These are phyloP conservation scores for Torrubiella hemipterigena DNA, from an alignment of 2,329 filamentous ascomycete genomes.

Conservation along the genomic window DNA sequence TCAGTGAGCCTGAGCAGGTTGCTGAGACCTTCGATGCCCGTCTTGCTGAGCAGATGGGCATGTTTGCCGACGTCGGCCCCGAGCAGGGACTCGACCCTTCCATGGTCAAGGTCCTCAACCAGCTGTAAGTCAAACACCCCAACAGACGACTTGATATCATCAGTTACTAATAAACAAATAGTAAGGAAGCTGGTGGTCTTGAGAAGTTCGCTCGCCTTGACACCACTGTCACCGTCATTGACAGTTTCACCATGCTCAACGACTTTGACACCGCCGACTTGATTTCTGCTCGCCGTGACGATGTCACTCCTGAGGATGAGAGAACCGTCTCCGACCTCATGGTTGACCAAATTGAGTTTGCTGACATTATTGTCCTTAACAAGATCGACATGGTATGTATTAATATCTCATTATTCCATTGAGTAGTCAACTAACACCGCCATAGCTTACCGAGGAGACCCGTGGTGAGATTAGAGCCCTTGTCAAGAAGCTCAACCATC, in stretches of 20 bases:
- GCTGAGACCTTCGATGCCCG: slow-evolving; percentile 58
- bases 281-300: slow-evolving; percentile 49
- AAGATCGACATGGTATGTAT: slow-evolving; percentile 49
- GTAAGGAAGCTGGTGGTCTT: slow-evolving; percentile 47
- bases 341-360: slow-evolving; percentile 69
- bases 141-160: too few species aligned
- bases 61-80: slow-evolving; percentile 17
- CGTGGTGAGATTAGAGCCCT: slow-evolving; percentile 37
- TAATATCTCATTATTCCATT: neutral
- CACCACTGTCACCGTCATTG: slow-evolving; percentile 61
- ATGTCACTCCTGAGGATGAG: slow-evolving; percentile 56
- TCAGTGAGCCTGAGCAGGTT: slow-evolving; percentile 63
- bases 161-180: slow-evolving; percentile 7
- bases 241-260: slow-evolving; percentile 60
- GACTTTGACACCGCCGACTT: slow-evolving; percentile 63
- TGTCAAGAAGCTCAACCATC: slow-evolving; percentile 51
- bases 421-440: neutral
- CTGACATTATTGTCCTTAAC: slow-evolving; percentile 61
- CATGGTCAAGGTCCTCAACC: slow-evolving; percentile 22
- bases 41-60: slow-evolving; percentile 34
- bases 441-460: slow-evolving; percentile 27
- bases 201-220: slow-evolving; percentile 55
- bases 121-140: slow-evolving; percentile 22
- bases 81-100: slow-evolving; percentile 19
- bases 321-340: slow-evolving; percentile 63